Conservation (phyloP, 2,329 filamentous ascomycete genomes). For the Lasiodiplodia hormozganensis region DNA sequence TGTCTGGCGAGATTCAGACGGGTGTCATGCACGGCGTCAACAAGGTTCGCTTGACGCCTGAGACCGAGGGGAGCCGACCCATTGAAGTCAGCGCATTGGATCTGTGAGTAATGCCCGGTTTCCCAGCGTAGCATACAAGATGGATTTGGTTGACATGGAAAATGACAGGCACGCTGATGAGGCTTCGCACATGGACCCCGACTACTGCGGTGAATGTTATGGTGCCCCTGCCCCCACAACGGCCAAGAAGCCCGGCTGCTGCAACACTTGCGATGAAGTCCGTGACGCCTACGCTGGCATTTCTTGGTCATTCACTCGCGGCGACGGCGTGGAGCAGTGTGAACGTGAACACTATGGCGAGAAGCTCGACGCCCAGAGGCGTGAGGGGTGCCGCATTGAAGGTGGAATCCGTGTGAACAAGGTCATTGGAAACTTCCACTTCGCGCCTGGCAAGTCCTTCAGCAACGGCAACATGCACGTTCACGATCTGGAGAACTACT, state of each 20-base stretch:
- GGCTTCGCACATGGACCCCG: slow-evolving; percentile 80
- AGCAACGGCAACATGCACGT: slow-evolving; percentile 97
- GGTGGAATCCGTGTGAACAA: slow-evolving; percentile 95
- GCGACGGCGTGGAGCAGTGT: slow-evolving; percentile 94
- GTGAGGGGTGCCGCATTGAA: slow-evolving; percentile 93
- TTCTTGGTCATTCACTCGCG: slow-evolving; percentile 92
- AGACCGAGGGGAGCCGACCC: slow-evolving; percentile 71
- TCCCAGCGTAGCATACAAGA: background rate
- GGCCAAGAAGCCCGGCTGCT: slow-evolving; percentile 84
- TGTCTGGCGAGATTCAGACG: slow-evolving; percentile 94
- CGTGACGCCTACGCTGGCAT: slow-evolving; percentile 89
- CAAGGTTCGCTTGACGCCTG: slow-evolving; percentile 82
- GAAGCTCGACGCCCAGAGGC: slow-evolving; percentile 83
- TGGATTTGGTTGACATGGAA: slow-evolving; percentile 9
- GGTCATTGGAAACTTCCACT: slow-evolving; percentile 97
- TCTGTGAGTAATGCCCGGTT: slow-evolving; percentile 39
- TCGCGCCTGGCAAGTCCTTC: slow-evolving; percentile 94
- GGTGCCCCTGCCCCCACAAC: slow-evolving; percentile 77
- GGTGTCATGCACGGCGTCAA: slow-evolving; percentile 91
- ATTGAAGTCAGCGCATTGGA: slow-evolving; percentile 48
- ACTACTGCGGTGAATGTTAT: slow-evolving; percentile 94
- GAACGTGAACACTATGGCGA: slow-evolving; percentile 92
- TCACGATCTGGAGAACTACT: slow-evolving; percentile 96
- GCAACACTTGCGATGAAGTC: slow-evolving; percentile 96
- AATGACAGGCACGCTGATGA: slow-evolving; percentile 67